Base-by-base conservation (phyloP, 768 basidiomycete species). In the Clavaria fumosa region DNA sequence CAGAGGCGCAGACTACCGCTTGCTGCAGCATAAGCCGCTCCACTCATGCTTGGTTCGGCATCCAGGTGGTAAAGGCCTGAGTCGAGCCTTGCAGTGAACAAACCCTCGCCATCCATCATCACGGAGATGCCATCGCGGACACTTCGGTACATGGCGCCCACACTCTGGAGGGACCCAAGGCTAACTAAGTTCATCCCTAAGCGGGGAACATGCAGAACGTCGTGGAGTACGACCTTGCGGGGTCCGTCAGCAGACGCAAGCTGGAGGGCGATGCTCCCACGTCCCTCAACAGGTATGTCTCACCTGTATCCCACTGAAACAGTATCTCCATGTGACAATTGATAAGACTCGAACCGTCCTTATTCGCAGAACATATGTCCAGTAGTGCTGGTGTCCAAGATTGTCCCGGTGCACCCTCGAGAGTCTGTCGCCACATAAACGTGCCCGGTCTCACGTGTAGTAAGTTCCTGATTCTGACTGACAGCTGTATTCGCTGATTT, bases 161-260 rank as follows among this genome's bases (percentile, higher is more conserved):
- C 31, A 2, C 38, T 22, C 24, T 48, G 40, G 19, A 47, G 23
- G 7, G 35, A 35, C 12, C 46, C 44, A 26, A 47, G 41, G 23
- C 49, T 50, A 35, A 51, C 42, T 2, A 51, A 26, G 32, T 51
- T 49, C 1, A 42, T 43, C 1, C 39, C 44, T 21, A 51, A 43
- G 3, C 37, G 10, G 7, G 50, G 50, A 23, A 51, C 36, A 36
- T 47, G 34, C 18, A 47, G 38, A 10, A 37, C 46, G 22, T 38
- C 26, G 31, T 43, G 23, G 18, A 49, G 41, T 19, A 37, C 20
- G 12, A 46, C 37, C 5, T 32, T 40, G 9, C 31, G 41, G 5
- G 15, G 30, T 23, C 34, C 43, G 22, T 39, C 23, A n/a, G 36
- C 21, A 4, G 47, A 27, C 30, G 22, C 10, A 18, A 34, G 32